A percentile compares a stretch with the other conserved stretches of the same genome.
phyloP scores from a whole-genome alignment of 768 basidiomycete species.

The Plicaturopsis crispa region DNA sequence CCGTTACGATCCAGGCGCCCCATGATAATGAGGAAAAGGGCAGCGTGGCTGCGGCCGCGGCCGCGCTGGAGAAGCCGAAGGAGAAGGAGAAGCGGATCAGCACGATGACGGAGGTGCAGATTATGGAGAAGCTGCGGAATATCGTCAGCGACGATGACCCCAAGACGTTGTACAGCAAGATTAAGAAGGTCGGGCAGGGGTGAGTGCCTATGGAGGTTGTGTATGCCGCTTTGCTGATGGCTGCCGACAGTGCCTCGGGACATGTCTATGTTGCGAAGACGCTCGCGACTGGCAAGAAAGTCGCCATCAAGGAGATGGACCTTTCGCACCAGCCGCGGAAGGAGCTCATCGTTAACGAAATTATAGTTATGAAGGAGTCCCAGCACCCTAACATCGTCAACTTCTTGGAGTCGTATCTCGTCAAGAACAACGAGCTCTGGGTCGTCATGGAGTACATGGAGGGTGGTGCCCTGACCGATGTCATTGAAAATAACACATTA shows the following conservation, averaged over 20 bases:
- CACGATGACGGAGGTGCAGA: conserved; percentile 95
- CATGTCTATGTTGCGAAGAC: conserved; percentile 98
- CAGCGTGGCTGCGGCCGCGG: conserved; percentile 62
- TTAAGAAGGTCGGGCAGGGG: conserved; percentile 99
- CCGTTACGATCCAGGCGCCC: conserved; percentile 44
- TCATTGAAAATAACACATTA: conserved; percentile 94
- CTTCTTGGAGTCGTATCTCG: conserved; percentile 85
- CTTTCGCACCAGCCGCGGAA: conserved; percentile 91
- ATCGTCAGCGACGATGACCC: conserved; percentile 88
- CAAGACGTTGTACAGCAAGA: conserved; percentile 86
- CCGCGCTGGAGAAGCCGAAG: conserved; percentile 60
- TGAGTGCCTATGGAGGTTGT: conserved; percentile 33
- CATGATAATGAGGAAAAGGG: conserved; percentile 40
- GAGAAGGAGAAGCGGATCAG: conserved; percentile 81
- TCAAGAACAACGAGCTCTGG: conserved; percentile 87
- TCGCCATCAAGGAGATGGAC: conserved; percentile 99
- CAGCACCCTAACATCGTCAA: conserved; percentile 98
- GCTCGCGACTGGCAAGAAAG: conserved; percentile 74
- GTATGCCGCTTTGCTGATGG: background rate
- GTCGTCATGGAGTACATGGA: conserved; percentile 99
- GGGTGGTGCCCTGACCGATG: conserved; percentile 93
- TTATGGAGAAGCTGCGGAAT: conserved; percentile 92
- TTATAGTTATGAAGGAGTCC: conserved; percentile 97
- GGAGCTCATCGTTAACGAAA: conserved; percentile 97
- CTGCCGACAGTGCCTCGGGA: conserved; percentile 74